phyloP scores from a whole-genome alignment of 139 green algal species.

The Yamagishiella unicocca region DNA sequence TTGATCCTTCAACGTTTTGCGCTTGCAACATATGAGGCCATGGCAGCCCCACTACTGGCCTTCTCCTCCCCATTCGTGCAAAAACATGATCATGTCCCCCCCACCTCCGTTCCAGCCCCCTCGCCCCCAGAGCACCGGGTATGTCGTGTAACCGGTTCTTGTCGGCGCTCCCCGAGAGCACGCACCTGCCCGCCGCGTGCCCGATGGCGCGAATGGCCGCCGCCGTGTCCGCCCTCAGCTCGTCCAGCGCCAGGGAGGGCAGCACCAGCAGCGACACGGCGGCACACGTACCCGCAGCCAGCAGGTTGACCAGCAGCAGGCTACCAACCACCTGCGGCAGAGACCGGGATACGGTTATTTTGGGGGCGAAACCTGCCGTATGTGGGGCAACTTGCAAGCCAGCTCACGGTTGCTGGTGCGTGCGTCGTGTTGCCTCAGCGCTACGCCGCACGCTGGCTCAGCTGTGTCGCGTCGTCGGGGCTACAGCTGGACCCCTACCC shows the following conservation, averaged over 20 bases:
- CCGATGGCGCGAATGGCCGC: slow-evolving; percentile 10
- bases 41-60: background rate
- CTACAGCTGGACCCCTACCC: background rate
- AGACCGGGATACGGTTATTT: background rate
- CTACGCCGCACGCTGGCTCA: no score
- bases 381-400: background rate
- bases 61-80: background rate
- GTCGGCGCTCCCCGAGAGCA: background rate
- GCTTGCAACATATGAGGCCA: background rate
- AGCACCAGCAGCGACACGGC: slow-evolving; percentile 9
- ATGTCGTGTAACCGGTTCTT: no score
- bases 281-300: background rate
- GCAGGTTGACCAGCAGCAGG: slow-evolving; percentile 4
- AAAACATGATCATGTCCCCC: background rate
- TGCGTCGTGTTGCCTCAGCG: no score
- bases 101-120: background rate
- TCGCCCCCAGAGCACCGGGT: background rate
- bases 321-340: background rate
- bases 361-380: background rate
- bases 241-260: slow-evolving; percentile 33
- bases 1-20: no score
- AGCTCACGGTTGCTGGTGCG: background rate
- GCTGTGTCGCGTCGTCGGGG: no score
- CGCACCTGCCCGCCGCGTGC: slow-evolving; percentile 9
- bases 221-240: slow-evolving; percentile 34